These are phyloP conservation scores for Penicillium paneum DNA, from an alignment of 2,329 filamentous ascomycete genomes.

Conservation along the genomic window DNA sequence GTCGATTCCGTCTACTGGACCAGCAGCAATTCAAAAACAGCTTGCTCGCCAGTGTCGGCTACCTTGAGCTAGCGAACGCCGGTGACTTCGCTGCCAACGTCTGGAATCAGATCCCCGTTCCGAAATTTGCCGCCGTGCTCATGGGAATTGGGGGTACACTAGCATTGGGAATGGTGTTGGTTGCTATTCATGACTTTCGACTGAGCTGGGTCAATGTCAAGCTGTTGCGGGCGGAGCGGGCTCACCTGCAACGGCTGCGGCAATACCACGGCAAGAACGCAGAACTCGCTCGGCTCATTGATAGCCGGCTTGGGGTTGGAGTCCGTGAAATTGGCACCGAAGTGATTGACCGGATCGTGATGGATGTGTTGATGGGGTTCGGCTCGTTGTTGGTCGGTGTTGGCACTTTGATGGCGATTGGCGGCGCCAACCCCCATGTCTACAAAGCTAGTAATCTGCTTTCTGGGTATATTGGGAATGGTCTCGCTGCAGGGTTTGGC, in stretches of 20 bases:
- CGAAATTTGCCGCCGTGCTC: constrained; percentile 47
- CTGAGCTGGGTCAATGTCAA: constrained; percentile 48
- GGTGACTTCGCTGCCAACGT: constrained; percentile 58
- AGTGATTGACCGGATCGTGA: constrained; percentile 49
- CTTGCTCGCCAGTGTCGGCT: constrained; percentile 45
- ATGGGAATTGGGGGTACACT: constrained; percentile 54
- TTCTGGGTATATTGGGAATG: constrained; percentile 56
- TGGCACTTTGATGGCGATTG: constrained; percentile 56
- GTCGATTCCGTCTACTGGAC: constrained; percentile 17
- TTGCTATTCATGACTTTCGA: constrained; percentile 47
- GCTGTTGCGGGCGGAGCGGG: constrained; percentile 46
- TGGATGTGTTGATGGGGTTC: constrained; percentile 52
- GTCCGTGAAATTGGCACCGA: constrained; percentile 52
- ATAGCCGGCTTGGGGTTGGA: constrained; percentile 46
- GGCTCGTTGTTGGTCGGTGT: constrained; percentile 51
- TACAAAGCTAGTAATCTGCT: constrained; percentile 52
- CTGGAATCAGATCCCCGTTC: constrained; percentile 54
- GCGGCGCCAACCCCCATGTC: constrained; percentile 44
- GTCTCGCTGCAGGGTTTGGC: constrained; percentile 50
- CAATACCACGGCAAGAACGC: constrained; percentile 20
- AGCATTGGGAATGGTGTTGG: constrained; percentile 46
- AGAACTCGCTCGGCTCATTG: constrained; percentile 24
- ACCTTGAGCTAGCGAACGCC: constrained; percentile 56
- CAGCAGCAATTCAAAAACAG: constrained; percentile 35
- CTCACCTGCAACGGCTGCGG: constrained; percentile 26